phyloP scores from a whole-genome alignment of 2,329 filamentous ascomycete genomes.

The Alternaria brassicicola region DNA sequence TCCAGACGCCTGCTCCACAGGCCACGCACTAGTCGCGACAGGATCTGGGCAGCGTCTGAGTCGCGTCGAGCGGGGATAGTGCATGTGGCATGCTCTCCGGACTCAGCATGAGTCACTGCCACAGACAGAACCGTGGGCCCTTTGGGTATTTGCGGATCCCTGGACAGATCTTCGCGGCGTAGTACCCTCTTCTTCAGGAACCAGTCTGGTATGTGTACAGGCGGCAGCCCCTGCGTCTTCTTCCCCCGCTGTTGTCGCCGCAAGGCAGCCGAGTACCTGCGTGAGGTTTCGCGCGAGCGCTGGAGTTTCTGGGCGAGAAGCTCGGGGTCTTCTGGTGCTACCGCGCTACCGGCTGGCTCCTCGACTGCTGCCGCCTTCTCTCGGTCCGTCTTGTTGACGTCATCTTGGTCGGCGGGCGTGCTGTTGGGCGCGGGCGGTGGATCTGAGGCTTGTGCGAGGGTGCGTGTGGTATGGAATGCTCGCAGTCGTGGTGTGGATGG shows the following conservation, averaged over 20 bases:
- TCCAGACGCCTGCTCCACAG: conserved; percentile 32
- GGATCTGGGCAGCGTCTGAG: conserved; percentile 24
- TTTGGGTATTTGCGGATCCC: conserved; percentile 14
- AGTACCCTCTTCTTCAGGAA: conserved; percentile 62
- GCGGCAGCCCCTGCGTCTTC: conserved; percentile 44
- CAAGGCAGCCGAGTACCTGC: conserved; percentile 44
- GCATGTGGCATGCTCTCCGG: conserved; percentile 34
- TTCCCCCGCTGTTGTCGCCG: conserved; percentile 43
- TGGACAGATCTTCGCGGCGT: conserved; percentile 42
- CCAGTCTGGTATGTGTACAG: conserved; percentile 60
- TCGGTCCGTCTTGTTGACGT: conserved; percentile 23
- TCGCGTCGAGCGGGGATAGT: conserved; percentile 27
- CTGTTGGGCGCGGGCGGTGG: conserved; percentile 38
- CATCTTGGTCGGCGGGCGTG: conserved; percentile 35
- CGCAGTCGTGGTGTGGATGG: conserved; percentile 37
- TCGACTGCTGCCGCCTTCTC: conserved; percentile 27
- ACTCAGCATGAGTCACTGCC: conserved; percentile 29
- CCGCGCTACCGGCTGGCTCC: conserved; percentile 28
- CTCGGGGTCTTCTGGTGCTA: conserved; percentile 41
- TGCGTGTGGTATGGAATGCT: conserved; percentile 43
- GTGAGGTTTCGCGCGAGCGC: conserved; percentile 42
- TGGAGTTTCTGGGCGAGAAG: conserved; percentile 46
- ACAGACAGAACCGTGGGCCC: conserved; percentile 27
- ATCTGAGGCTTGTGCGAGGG: conserved; percentile 34
- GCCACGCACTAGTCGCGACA: conserved; percentile 35